A percentile compares a stretch with the other conserved stretches of the same genome.
Evolutionary conservation across 805 yeast genomes (phyloP).

Genomic region (Metschnikowia lunata): DNA sequence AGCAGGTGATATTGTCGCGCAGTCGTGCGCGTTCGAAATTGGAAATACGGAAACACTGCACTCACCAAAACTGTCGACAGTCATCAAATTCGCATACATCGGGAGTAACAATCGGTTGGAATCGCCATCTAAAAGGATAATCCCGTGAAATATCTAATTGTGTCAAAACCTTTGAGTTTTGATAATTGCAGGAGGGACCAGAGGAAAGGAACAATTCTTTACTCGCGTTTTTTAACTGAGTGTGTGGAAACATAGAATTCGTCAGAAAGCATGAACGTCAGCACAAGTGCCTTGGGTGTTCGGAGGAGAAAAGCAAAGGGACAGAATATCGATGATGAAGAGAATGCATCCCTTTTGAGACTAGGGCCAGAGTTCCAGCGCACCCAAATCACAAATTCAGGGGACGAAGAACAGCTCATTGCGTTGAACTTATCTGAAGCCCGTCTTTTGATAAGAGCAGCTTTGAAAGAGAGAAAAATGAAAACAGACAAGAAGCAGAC

Average conservation of each 20-base stretch:
- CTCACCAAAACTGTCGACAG: background rate
- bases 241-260: background rate
- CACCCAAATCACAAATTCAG: conserved; percentile 75
- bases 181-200: too few relatives aligned
- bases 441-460: conserved; percentile 82
- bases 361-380: conserved; percentile 91
- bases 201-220: too few relatives aligned
- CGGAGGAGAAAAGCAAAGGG: conserved; percentile 62
- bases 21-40: conserved; percentile 6
- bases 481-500: conserved; percentile 30
- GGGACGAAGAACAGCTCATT: conserved; percentile 69
- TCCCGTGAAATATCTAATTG: background rate
- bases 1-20: background rate
- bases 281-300: conserved; percentile 83
- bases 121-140: background rate
- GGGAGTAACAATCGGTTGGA: background rate
- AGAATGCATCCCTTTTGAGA: conserved; percentile 81
- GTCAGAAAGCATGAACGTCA: conserved; percentile 60
- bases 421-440: conserved; percentile 90
- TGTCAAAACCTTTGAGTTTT: too few relatives aligned
- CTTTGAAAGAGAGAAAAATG: conserved; percentile 59
- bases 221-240: too few relatives aligned
- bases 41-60: background rate
- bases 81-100: background rate
- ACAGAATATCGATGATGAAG: conserved; percentile 76